Base-by-base conservation (phyloP, 75 land plant genomes). In the Selaginella tamariscina region DNA sequence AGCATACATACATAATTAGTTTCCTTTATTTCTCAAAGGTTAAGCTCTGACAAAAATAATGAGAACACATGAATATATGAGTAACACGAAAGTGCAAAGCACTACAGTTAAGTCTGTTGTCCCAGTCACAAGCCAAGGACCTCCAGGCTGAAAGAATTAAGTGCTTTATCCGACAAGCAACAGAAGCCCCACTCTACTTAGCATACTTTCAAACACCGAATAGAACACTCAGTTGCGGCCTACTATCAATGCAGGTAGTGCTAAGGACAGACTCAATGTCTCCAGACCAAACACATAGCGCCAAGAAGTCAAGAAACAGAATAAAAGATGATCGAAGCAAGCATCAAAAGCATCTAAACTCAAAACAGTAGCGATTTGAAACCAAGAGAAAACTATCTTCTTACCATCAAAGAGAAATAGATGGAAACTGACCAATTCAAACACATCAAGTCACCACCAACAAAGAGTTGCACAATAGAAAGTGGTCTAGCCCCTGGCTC, bases 401-500 rank as follows among this genome's bases (percentile, higher is more conserved):
- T 15, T 15, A 39, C 15, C 49, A 39, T 39, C 49, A 39, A 5
- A 39, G 49, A 39, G 49, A 39, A 39, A 39, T 39, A 39, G 49
- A 39, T 39, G 49, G 49, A 39, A 39, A 39, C 49, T 39, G 49
- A 39, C 49, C 49, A 39, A 39, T 39, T 39, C 49, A 39, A 39
- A 39, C 49, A 39, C 49, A 39, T 39, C 49, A 39, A 39, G 49
- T 39, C 49, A 39, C 49, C 49, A 39, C 49, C 49, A 39, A 39
- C 49, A 39, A 39, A 39, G 49, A 39, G 49, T 39, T 39, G 49
- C 49, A 39, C 49, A 39, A 39, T 39, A 39, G 49, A 39, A 39
- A 39, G 49, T 39, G 49, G 49, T 39, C 49, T 39, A 39, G 49
- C 49, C 49, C 49, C 49, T 39, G 49, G 49, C 49, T 39, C 49